These are phyloP conservation scores for Lithocarpus polystachyus DNA, from an alignment of 306 rosid species.

Conservation along the genomic window DNA sequence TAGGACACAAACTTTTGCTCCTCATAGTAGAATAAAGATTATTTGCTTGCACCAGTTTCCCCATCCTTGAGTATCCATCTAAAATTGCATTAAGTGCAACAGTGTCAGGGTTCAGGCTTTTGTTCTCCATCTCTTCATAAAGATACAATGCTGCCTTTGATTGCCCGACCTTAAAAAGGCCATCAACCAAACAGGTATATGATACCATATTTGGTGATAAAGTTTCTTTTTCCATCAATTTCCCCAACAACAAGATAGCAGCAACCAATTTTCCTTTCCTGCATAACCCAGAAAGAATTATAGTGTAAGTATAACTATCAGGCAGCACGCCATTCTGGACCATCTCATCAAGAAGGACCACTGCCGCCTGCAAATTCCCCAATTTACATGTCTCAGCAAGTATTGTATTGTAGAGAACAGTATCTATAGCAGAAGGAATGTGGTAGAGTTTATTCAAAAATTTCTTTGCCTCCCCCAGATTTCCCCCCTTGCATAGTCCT, in stretches of 20 bases:
- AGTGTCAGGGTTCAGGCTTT: conserved; percentile 54
- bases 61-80: conserved; percentile 62
- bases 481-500: conserved; percentile 60
- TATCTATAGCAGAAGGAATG: conserved; percentile 54
- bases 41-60: conserved; percentile 42
- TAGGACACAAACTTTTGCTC: conserved; percentile 40
- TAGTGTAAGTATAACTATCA: conserved; percentile 51
- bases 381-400: conserved; percentile 49
- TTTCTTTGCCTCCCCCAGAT: conserved; percentile 48
- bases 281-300: conserved; percentile 60
- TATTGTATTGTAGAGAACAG: conserved; percentile 54
- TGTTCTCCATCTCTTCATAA: conserved; percentile 61
- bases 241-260: conserved; percentile 52
- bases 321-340: conserved; percentile 50
- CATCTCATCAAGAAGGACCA: conserved; percentile 59
- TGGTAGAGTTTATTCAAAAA: conserved; percentile 41
- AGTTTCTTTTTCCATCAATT: conserved; percentile 43
- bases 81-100: conserved; percentile 48
- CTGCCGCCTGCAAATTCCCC: conserved; percentile 54
- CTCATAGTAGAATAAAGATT: conserved; percentile 51
- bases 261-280: conserved; percentile 54
- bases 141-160: conserved; percentile 54
- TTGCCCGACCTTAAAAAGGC: conserved; percentile 68
- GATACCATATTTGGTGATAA: conserved; percentile 42
- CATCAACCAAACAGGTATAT: conserved; percentile 57